phyloP scores from a whole-genome alignment of 495 filamentous ascomycete species.

The Chaetomidium leptoderma region DNA sequence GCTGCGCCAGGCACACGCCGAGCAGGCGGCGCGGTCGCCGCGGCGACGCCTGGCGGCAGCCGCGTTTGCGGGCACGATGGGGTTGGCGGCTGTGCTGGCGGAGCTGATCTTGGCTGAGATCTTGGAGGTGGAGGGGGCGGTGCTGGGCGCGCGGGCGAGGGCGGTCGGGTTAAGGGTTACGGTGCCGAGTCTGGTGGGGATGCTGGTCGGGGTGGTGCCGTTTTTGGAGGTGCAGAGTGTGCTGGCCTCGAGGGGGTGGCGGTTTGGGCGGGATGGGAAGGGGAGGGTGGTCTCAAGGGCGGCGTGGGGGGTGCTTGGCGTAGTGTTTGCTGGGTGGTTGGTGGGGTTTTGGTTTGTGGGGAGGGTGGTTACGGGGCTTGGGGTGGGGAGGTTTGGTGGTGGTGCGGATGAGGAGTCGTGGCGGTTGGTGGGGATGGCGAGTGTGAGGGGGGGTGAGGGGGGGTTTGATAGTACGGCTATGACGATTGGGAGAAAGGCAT shows the following conservation, averaged over 20 bases:
- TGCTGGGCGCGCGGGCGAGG: conserved; percentile 58
- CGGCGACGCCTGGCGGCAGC: conserved; percentile 52
- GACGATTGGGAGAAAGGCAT: conserved; percentile 25
- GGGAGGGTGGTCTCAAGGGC: conserved; percentile 41
- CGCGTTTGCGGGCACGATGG: conserved; percentile 68
- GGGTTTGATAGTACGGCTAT: conserved; percentile 28
- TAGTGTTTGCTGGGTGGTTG: conserved; percentile 59
- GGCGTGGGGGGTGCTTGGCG: conserved; percentile 57
- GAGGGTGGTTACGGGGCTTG: conserved; percentile 52
- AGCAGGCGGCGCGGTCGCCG: conserved; percentile 43
- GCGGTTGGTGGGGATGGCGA: conserved; percentile 4
- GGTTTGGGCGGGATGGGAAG: conserved; percentile 49
- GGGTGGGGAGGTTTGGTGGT: conserved; percentile 28
- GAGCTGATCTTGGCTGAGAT: conserved; percentile 77
- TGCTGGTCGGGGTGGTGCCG: conserved; percentile 65
- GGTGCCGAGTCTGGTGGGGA: conserved; percentile 58
- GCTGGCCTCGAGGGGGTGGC: conserved; percentile 53
- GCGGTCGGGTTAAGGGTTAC: conserved; percentile 59
- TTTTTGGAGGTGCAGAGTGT: conserved; percentile 66
- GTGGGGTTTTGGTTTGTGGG: conserved; percentile 71
- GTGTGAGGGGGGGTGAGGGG: conserved; percentile 1
- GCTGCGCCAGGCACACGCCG: conserved; percentile 48
- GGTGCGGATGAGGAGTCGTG: conserved; percentile 6
- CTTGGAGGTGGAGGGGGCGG: conserved; percentile 59
- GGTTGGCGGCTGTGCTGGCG: conserved; percentile 65